Conservation (phyloP, 805 yeast genomes). For the Starmerella apicola region DNA sequence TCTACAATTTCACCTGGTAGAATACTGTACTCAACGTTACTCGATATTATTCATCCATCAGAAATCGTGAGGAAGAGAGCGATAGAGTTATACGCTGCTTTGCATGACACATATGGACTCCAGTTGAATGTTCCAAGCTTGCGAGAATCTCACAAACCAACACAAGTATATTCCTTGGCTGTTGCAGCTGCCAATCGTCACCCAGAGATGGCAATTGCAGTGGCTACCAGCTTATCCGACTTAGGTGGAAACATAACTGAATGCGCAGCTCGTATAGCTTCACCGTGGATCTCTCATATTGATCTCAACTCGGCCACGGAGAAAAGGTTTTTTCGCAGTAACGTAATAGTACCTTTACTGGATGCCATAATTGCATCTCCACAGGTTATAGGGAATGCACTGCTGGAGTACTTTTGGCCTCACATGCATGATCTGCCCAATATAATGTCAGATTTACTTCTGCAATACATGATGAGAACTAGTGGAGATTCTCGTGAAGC, state of each 20-base stretch:
- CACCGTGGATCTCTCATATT: constrained; percentile 9
- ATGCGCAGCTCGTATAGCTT: constrained; percentile 5
- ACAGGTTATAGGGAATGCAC: not conserved
- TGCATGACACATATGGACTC: constrained; percentile 8
- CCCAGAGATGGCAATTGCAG: constrained; percentile 9
- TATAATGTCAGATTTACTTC: constrained; percentile 4
- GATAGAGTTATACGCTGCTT: constrained; percentile 6
- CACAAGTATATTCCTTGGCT: constrained; percentile 4
- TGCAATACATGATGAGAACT: not conserved
- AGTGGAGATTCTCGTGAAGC: not conserved
- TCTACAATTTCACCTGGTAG: constrained; percentile 5
- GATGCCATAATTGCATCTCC: not conserved
- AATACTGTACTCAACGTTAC: constrained; percentile 7
- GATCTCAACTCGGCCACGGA: not conserved
- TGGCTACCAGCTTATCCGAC: not conserved
- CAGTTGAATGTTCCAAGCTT: constrained; percentile 3
- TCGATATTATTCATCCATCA: constrained; percentile 1
- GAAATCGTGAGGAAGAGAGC: constrained; percentile 5
- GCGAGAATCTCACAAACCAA: constrained; percentile 2
- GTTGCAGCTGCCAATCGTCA: constrained; percentile 4
- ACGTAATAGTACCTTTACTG: constrained; percentile 4
- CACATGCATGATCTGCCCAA: not conserved
- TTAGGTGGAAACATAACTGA: constrained; percentile 2
- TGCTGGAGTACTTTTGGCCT: constrained; percentile 12
- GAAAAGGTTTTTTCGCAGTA: not conserved